Evolutionary conservation across 2,329 filamentous ascomycete genomes (phyloP).

Genomic region (Hypoxylon sp.): DNA sequence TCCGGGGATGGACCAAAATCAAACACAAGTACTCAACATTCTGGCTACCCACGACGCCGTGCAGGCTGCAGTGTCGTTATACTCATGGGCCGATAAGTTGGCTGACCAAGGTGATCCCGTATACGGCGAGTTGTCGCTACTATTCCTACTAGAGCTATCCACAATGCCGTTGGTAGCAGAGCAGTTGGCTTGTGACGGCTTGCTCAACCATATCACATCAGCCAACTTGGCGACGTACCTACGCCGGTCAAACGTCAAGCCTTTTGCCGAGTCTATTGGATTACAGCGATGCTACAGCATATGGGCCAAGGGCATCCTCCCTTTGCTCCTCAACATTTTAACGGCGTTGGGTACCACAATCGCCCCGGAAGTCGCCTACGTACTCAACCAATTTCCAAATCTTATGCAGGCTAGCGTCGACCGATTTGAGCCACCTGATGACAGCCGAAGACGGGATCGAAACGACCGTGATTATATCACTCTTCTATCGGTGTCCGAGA

Average conservation of each 20-base stretch:
- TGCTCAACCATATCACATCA: slow-evolving; percentile 83
- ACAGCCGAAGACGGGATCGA: slow-evolving; percentile 68
- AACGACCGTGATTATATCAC: slow-evolving; percentile 72
- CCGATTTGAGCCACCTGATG: slow-evolving; percentile 75
- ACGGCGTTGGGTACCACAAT: slow-evolving; percentile 84
- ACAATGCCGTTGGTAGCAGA: slow-evolving; percentile 86
- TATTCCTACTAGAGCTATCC: slow-evolving; percentile 91
- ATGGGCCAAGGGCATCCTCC: slow-evolving; percentile 90
- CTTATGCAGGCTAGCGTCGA: slow-evolving; percentile 81
- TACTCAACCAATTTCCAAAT: slow-evolving; percentile 89
- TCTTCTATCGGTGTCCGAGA: slow-evolving; percentile 80
- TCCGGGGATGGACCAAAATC: slow-evolving; percentile 80
- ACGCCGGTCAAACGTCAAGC: slow-evolving; percentile 78
- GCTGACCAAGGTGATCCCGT: slow-evolving; percentile 85
- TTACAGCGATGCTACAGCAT: slow-evolving; percentile 85
- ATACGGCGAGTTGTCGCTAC: slow-evolving; percentile 91
- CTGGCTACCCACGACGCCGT: slow-evolving; percentile 80
- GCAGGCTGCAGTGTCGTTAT: slow-evolving; percentile 87
- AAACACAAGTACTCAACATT: slow-evolving; percentile 78
- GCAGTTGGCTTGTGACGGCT: slow-evolving; percentile 87
- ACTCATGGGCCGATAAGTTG: slow-evolving; percentile 93
- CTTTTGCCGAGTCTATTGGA: slow-evolving; percentile 80
- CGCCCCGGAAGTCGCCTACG: slow-evolving; percentile 86
- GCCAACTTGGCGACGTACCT: slow-evolving; percentile 86
- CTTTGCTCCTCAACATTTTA: slow-evolving; percentile 89